A percentile compares a stretch with the other conserved stretches of the same genome.
Evolutionary conservation across 1,139 yeast genomes (phyloP).

Genomic region (Schwanniomyces etchellsii): DNA sequence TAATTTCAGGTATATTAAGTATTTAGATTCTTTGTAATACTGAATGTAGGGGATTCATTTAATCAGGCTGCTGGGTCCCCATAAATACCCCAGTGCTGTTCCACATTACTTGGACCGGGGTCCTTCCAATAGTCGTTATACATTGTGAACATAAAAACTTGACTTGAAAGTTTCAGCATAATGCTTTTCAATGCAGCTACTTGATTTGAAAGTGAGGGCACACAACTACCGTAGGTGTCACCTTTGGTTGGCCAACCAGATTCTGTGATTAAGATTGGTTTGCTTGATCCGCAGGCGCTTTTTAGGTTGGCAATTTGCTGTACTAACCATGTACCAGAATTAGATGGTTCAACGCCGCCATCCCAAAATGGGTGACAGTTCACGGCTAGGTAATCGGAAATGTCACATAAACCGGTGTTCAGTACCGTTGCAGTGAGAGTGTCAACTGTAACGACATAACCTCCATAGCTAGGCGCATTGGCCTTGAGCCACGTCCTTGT

Average conservation of each 20-base stretch:
- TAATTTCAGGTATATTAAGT: too few relatives aligned
- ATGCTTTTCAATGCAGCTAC: slow-evolving; percentile 54
- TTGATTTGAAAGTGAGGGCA: slow-evolving; percentile 65
- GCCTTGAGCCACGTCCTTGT: slow-evolving; percentile 53
- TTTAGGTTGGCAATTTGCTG: slow-evolving; percentile 62
- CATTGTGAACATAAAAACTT: slow-evolving; percentile 62
- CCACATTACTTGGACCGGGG: slow-evolving; percentile 61
- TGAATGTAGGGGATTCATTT: background rate
- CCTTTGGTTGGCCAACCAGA: slow-evolving; percentile 83
- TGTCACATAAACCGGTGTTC: slow-evolving; percentile 66
- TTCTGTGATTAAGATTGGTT: slow-evolving; percentile 61
- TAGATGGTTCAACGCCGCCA: slow-evolving; percentile 56
- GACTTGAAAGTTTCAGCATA: slow-evolving; percentile 46
- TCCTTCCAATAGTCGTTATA: slow-evolving; percentile 76
- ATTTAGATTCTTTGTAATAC: background rate
- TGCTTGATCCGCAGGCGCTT: slow-evolving; percentile 57
- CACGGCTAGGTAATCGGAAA: slow-evolving; percentile 75
- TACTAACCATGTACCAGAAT: slow-evolving; percentile 69
- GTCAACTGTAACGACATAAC: slow-evolving; percentile 73
- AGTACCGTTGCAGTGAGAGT: slow-evolving; percentile 68
- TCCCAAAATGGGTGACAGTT: slow-evolving; percentile 82
- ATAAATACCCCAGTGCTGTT: slow-evolving; percentile 68
- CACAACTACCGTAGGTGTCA: slow-evolving; percentile 57
- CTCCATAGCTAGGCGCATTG: slow-evolving; percentile 57
- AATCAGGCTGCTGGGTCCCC: slow-evolving; percentile 21